Evolutionary conservation across 1,139 yeast species (phyloP), one percentile per base, ranked within the genome.

Genomic region (Magnusiomyces clavatus): DNA sequence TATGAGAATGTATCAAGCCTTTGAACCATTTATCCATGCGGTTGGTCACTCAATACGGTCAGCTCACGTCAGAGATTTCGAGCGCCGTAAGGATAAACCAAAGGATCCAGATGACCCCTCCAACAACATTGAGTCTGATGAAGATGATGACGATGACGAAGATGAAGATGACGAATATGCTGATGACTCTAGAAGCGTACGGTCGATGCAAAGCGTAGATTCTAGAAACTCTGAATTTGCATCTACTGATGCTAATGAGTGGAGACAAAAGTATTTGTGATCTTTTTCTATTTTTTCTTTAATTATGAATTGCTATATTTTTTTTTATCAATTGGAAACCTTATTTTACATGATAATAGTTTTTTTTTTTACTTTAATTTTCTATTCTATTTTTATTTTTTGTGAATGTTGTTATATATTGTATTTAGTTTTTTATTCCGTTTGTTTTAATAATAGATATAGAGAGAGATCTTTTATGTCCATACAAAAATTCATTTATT

Each of bases 11-110:
- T 54, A 60, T 17, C 54, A 57, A 20, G 40, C 57, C 19, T 66
- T 68, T 11, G 60, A 74, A 6, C 70, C 73, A 1, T 67, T 75
- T 3, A 67, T 78, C 48, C 71, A 69, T 48, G 73, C 76, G 41
- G 71, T 87, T 19, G 75, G 85, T n/a, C 77, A 76, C 51, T 78
- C 80, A 1, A 73, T 89, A 60, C 83, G 84, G 34, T 77, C 76
- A 64, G 97, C 97, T 0, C 97, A 89, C 64, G 82, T 88, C 40
- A 84, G 84, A 61, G 97, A 89, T 70, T 89, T 89, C 74, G 95
- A 88, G 69, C 76, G 95, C 58, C 71, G 82, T 51, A 77, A 73
- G 40, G 52, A 40, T 17, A 58, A 60, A 64, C 70, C 73, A 2
- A 65, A 65, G 43, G 63, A 61, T 38, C 67, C 66, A 16, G 63